These are phyloP conservation scores for Mortierella hygrophila DNA, from an alignment of 192 early-diverging fungal species.

Conservation along the genomic window DNA sequence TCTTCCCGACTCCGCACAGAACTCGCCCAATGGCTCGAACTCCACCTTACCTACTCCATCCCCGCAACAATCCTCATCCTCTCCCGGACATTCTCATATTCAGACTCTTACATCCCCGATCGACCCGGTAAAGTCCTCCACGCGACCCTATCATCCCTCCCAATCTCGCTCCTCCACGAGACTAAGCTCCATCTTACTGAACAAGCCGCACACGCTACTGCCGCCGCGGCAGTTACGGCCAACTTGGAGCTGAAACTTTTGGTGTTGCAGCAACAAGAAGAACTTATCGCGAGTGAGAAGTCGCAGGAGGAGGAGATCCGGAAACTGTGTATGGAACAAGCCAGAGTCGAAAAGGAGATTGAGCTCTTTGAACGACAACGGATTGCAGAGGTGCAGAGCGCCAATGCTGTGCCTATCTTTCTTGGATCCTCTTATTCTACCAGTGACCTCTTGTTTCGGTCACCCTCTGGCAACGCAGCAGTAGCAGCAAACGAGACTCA, in stretches of 20 bases:
- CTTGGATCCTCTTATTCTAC: background rate
- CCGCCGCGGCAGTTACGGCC: conserved; percentile 8
- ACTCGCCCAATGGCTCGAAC: conserved; percentile 93
- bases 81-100: conserved; percentile 88
- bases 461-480: background rate
- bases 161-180: conserved; percentile 90
- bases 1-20: conserved; percentile 90
- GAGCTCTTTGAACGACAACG: conserved; percentile 55
- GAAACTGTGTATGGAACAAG: conserved; percentile 70
- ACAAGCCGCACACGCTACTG: conserved; percentile 62
- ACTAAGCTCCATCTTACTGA: conserved; percentile 88
- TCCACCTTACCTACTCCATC: conserved; percentile 92
- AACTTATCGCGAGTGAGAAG: conserved; percentile 94
- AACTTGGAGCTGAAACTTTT: conserved; percentile 93
- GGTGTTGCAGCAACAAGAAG: conserved; percentile 95
- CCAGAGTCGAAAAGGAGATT: conserved; percentile 59
- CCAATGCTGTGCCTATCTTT: conserved; percentile 10
- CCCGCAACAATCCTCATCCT: conserved; percentile 92
- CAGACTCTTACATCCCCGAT: conserved; percentile 63
- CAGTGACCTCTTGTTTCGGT: conserved; percentile 9
- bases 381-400: conserved; percentile 24
- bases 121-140: conserved; percentile 84
- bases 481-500: conserved; percentile 16
- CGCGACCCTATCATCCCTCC: conserved; percentile 90
- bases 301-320: conserved; percentile 75